A percentile compares a stretch with the other conserved stretches of the same genome.
Evolutionary conservation across 2,329 filamentous ascomycete genomes (phyloP).

Genomic region (Fusarium tricinctum): DNA sequence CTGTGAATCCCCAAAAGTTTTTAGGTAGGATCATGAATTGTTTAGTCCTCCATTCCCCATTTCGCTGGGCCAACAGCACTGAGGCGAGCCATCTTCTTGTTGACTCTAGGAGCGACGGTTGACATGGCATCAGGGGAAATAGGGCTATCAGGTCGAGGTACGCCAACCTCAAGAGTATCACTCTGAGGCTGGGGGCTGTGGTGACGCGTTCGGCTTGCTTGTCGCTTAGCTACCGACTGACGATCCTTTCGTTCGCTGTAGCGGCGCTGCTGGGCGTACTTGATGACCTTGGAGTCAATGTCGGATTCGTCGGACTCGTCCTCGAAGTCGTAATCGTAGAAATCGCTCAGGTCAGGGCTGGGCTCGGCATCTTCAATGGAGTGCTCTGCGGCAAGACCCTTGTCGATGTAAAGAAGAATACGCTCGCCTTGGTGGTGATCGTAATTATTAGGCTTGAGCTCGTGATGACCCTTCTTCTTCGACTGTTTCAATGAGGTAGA

Average conservation of each 20-base stretch:
- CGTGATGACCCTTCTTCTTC: slow-evolving; percentile 30
- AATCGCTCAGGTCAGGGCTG: slow-evolving; percentile 57
- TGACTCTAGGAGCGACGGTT: slow-evolving; percentile 44
- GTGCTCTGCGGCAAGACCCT: slow-evolving; percentile 41
- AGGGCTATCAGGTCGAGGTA: slow-evolving; percentile 60
- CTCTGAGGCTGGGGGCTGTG: slow-evolving; percentile 9
- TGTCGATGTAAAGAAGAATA: slow-evolving; percentile 52
- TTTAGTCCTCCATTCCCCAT: slow-evolving; percentile 46
- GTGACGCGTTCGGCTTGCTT: slow-evolving; percentile 23
- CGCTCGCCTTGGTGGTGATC: slow-evolving; percentile 44
- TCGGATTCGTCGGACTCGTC: slow-evolving; percentile 42
- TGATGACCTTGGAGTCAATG: slow-evolving; percentile 35
- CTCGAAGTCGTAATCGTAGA: slow-evolving; percentile 56
- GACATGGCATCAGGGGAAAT: slow-evolving; percentile 55
- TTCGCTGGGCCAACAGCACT: slow-evolving; percentile 52
- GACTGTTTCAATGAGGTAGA: slow-evolving; percentile 13
- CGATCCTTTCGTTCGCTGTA: slow-evolving; percentile 21
- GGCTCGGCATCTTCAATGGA: slow-evolving; percentile 51
- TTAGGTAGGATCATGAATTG: neutral
- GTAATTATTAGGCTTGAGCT: slow-evolving; percentile 22
- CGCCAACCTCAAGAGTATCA: slow-evolving; percentile 42
- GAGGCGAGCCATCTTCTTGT: slow-evolving; percentile 59
- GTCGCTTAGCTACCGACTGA: slow-evolving; percentile 28
- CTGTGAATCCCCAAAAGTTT: slow-evolving; percentile 15
- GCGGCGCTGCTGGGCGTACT: slow-evolving; percentile 38